Base-by-base conservation (phyloP, 257 asterid species). In the Salvia rosmarinus region DNA sequence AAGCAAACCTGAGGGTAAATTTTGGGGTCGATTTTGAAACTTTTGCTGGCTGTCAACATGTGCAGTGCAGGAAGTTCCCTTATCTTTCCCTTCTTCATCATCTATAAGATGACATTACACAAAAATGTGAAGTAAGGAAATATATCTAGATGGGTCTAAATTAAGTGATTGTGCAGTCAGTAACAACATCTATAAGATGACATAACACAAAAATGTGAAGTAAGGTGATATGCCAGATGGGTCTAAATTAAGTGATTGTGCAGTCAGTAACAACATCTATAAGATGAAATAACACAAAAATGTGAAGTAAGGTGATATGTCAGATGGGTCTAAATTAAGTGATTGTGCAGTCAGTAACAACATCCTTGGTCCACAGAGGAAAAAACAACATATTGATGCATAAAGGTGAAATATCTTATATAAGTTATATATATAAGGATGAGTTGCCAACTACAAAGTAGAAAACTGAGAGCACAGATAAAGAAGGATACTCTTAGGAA, bases 1-100 rank as follows among this genome's bases (percentile, higher is more conserved):
- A 54, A 46, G 52, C 23, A 67, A 59, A 93, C 97, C 98, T 79
- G 94, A 74, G 65, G 82, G 82, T 50, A 90, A 73, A 28, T 78
- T 85, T 50, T 83, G 82, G 51, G 81, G 69, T 73, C 78, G 87
- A 64, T 81, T 82, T 72, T 81, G 83, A 83, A 81, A 37, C 67
- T 75, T 77, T 68, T 42, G 80, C 28, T n/a, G 75, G 68, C 77
- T 83, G 68, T 67, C 77, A 67, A 60, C 68, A 52, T 62, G 86
- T 34, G 64, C 65, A 56, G 64, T 69, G 63, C 75, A 44, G 68
- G 79, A 71, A 70, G 82, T 63, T 49, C 49, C 83, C 75, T 70
- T 68, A 58, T 63, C 51, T 21, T 66, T 75, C 32, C 40, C 79
- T 64, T 68, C 76, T 47, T 68, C 76, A 72, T 78, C 87, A 72